These are phyloP conservation scores for Rhizopus stolonifer DNA, from an alignment of 371 early-diverging fungal genomes.

Conservation along the genomic window DNA sequence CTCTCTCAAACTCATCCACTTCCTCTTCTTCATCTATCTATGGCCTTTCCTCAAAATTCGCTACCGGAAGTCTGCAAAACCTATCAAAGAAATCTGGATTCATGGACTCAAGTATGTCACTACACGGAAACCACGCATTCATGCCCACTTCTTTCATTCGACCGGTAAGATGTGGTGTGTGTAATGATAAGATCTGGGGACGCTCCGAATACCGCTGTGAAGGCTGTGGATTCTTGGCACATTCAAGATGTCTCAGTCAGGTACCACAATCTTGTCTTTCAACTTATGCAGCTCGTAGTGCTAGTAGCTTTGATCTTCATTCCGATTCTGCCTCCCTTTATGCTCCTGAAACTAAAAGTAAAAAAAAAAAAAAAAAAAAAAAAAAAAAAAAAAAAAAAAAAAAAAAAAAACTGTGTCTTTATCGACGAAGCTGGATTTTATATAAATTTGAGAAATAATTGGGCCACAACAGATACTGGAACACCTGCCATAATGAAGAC, in stretches of 20 bases:
- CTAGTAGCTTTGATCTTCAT: slow-evolving; percentile 20
- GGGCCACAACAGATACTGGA: slow-evolving; percentile 5
- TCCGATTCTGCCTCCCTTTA: background rate
- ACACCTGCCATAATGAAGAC: slow-evolving; percentile 3
- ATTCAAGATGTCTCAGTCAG: slow-evolving; percentile 33
- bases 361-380: too few species aligned
- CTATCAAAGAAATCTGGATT: background rate
- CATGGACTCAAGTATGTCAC: slow-evolving; percentile 6
- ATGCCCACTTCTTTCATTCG: slow-evolving; percentile 59
- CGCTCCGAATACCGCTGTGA: slow-evolving; percentile 78
- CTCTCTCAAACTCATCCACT: background rate
- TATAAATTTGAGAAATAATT: slow-evolving; percentile 14
- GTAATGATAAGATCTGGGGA: slow-evolving; percentile 86
- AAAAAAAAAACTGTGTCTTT: too few species aligned
- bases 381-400: too few species aligned
- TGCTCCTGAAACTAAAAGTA: background rate
- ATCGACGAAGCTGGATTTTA: too few species aligned
- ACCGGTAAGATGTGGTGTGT: slow-evolving; percentile 78
- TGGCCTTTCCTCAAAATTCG: slow-evolving; percentile 3
- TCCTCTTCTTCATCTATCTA: slow-evolving; percentile 5
- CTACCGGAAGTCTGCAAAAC: slow-evolving; percentile 8
- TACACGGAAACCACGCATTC: slow-evolving; percentile 55
- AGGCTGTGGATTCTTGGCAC: slow-evolving; percentile 37
- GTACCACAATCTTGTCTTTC: slow-evolving; percentile 34
- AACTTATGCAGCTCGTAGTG: slow-evolving; percentile 2